Base-by-base conservation (phyloP, 163 green algal genomes). In the Chloroidium sp. region DNA sequence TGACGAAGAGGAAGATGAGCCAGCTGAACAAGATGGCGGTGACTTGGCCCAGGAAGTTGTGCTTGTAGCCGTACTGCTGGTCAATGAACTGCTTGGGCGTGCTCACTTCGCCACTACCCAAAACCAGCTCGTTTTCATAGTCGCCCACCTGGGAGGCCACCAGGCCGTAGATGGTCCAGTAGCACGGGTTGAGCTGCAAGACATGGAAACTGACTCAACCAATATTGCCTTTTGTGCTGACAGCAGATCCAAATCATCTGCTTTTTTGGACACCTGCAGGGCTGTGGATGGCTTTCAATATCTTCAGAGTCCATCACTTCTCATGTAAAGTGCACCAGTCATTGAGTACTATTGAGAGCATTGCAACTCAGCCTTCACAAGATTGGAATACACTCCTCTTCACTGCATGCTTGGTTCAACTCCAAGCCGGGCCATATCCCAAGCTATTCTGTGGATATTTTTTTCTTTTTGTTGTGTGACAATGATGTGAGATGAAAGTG, bases 61-160 rank as follows among this genome's bases (percentile, higher is more conserved):
- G 68, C 81, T 91, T 78, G 83, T 85, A 85, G 61, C 80, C 84
- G 36, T 88, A 86, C 12, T 82, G 76, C 13, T 82, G 74, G 61
- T 82, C 69, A 75, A 88, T 62, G 3, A 85, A 85, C 60, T 74
- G 69, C 36, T 69, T 61, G 62, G 69, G 69, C 8, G 69, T 76
- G 6, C 10, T 76, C 10, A 76, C 3, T 3, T 36, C 69, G 10
- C 69, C 69, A 57, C 10, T 76, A 14, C 10, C 6, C 10, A 59
- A 4, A 4, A 59, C 3, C 69, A 76, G 69, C 3, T 13, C 6
- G 6, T 57, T 57, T 3, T 76, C 3, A 14, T 59, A 76, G 69
- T 76, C 14, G 69, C 88, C 86, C 72, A 92, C 69, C 83, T 92
- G 88, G 3, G 75, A 81, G 67, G 84, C 82, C 2, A 88, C 74